phyloP scores from a whole-genome alignment of 2,329 filamentous ascomycete species.

The Neurospora sp. region DNA sequence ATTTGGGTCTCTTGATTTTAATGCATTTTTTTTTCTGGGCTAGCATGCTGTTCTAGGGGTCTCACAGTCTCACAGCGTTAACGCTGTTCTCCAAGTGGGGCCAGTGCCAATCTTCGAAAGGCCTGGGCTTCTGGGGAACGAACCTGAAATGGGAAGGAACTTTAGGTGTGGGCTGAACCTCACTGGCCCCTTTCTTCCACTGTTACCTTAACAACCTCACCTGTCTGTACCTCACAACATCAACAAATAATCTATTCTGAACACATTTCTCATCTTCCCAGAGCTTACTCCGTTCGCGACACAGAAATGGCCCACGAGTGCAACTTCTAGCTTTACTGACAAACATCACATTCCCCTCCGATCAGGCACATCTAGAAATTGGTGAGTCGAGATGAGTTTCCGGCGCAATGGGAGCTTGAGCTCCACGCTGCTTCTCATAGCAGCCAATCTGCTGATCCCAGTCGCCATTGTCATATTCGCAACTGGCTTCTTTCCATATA shows the following conservation, averaged over 20 bases:
- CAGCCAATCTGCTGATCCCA: slow-evolving; percentile 71
- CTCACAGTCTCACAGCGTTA: neutral
- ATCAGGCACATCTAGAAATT: neutral
- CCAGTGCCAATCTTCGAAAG: neutral
- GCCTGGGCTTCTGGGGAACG: neutral
- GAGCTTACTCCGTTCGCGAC: neutral
- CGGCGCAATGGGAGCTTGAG: slow-evolving; percentile 20
- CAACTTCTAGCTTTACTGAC: neutral
- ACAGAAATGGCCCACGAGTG: neutral
- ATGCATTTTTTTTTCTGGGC: neutral
- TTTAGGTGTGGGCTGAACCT: neutral
- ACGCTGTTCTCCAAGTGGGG: neutral
- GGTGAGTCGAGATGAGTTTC: slow-evolving; percentile 17
- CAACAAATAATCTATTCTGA: neutral
- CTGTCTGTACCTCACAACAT: neutral
- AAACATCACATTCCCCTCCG: neutral
- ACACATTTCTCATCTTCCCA: neutral
- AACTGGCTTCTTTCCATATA: slow-evolving; percentile 94
- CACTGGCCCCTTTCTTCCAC: neutral
- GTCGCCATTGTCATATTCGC: slow-evolving; percentile 69
- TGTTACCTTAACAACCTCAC: neutral
- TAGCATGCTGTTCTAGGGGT: neutral
- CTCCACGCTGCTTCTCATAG: slow-evolving; percentile 39
- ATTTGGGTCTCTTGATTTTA: neutral
- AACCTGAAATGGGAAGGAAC: neutral